Conservation (phyloP, 1,139 yeast species). For the Debaryomyces sp. region DNA sequence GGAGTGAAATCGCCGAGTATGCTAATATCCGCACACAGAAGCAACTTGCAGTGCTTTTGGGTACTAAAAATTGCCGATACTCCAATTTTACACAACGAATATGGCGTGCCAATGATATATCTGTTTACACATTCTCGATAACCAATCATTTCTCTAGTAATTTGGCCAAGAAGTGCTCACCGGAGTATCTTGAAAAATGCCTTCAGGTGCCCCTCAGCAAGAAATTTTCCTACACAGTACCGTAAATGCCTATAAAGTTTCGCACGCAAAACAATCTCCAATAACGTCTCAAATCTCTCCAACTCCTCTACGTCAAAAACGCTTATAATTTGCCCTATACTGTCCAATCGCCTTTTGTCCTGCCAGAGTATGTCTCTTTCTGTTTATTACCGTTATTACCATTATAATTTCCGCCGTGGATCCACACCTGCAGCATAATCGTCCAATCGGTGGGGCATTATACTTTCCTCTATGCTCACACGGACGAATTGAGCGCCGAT, state of each 20-base stretch:
- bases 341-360: neutral
- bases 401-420: neutral
- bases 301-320: neutral
- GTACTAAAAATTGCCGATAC: neutral
- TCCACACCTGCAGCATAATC: slow-evolving; percentile 1
- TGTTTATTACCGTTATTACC: neutral
- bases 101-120: neutral
- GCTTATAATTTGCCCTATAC: neutral
- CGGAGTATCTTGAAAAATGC: neutral
- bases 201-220: neutral
- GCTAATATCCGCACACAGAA: neutral
- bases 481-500: neutral
- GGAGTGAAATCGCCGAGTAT: neutral
- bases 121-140: neutral
- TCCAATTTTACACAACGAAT: neutral
- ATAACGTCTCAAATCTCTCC: neutral
- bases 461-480: neutral
- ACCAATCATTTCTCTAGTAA: neutral
- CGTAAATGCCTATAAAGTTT: neutral
- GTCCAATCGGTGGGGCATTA: neutral
- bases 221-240: neutral
- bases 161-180: neutral
- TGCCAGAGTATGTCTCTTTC: neutral
- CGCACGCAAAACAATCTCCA: neutral
- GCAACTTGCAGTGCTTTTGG: neutral